phyloP scores from a whole-genome alignment of 2,329 filamentous ascomycete species.

The Aaosphaeria pasadenensis region DNA sequence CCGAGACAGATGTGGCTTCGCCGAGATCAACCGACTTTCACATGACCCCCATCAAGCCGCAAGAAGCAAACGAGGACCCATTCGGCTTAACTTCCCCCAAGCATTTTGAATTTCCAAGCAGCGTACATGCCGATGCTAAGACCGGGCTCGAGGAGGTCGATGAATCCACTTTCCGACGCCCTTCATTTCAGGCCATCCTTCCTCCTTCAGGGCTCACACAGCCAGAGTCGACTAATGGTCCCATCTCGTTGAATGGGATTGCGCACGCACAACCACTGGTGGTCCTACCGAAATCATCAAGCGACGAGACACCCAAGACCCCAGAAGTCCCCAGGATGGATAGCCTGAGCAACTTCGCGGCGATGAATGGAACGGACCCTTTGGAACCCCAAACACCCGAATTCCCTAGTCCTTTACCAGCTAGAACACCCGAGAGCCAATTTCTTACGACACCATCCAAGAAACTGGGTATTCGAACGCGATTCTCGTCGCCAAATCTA shows the following conservation, averaged over 20 bases:
- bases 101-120: constrained; percentile 39
- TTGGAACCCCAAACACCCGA: constrained; percentile 11
- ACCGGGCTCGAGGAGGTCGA: constrained; percentile 13
- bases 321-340: constrained; percentile 17
- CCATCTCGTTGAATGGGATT: constrained; percentile 34
- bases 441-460: constrained; percentile 30
- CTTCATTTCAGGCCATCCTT: constrained; percentile 35
- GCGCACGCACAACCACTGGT: constrained; percentile 24
- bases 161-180: constrained; percentile 24
- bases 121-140: constrained; percentile 20
- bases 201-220: constrained; percentile 27
- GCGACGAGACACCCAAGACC: constrained; percentile 10
- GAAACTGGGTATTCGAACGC: constrained; percentile 23
- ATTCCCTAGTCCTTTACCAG: neutral
- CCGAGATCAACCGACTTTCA: constrained; percentile 35
- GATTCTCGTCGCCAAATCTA: constrained; percentile 40
- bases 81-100: constrained; percentile 40
- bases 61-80: constrained; percentile 30
- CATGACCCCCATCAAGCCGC: constrained; percentile 35
- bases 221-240: constrained; percentile 30
- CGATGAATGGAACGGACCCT: constrained; percentile 8
- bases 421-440: constrained; percentile 7
- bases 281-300: constrained; percentile 7
- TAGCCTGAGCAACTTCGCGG: constrained; percentile 19
- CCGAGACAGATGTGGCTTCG: constrained; percentile 36